Evolutionary conservation across 371 early-diverging fungal genomes (phyloP).

Genomic region (Lichtheimia ramosa): DNA sequence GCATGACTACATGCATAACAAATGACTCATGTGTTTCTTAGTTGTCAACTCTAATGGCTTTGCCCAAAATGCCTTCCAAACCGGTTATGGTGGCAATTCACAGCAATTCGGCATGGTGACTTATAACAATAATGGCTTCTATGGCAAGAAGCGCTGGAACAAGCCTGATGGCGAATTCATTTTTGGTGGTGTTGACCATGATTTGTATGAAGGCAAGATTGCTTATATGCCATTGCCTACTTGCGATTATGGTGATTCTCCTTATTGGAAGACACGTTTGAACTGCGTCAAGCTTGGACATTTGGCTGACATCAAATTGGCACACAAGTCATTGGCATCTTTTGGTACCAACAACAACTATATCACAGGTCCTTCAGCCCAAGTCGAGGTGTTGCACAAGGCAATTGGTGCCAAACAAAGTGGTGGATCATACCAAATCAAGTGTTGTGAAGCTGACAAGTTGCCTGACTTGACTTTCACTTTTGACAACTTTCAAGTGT

Average conservation of each 20-base stretch:
- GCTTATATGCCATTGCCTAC: conserved; percentile 42
- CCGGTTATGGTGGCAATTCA: conserved; percentile 22
- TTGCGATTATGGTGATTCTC: conserved; percentile 39
- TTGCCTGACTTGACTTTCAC: conserved; percentile 38
- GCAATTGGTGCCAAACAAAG: conserved; percentile 39
- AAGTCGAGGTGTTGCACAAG: conserved; percentile 39
- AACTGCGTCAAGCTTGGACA: conserved; percentile 40
- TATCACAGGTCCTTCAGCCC: conserved; percentile 38
- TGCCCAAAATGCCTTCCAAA: conserved; percentile 38
- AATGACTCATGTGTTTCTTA: neutral
- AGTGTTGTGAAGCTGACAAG: conserved; percentile 30
- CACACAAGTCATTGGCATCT: conserved; percentile 34
- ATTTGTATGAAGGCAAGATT: conserved; percentile 40
- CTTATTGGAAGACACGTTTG: conserved; percentile 47
- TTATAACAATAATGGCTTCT: conserved; percentile 20
- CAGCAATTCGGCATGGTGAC: conserved; percentile 38
- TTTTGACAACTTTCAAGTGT: conserved; percentile 35
- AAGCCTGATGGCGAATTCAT: conserved; percentile 38
- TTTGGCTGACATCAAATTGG: conserved; percentile 36
- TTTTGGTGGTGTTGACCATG: conserved; percentile 47
- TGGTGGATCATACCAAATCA: conserved; percentile 22
- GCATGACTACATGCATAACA: neutral
- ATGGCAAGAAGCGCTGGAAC: conserved; percentile 30
- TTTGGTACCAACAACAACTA: conserved; percentile 31
- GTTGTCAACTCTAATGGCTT: conserved; percentile 19